Conservation (phyloP, 768 basidiomycete species). For the Amanita subjunquillea region DNA sequence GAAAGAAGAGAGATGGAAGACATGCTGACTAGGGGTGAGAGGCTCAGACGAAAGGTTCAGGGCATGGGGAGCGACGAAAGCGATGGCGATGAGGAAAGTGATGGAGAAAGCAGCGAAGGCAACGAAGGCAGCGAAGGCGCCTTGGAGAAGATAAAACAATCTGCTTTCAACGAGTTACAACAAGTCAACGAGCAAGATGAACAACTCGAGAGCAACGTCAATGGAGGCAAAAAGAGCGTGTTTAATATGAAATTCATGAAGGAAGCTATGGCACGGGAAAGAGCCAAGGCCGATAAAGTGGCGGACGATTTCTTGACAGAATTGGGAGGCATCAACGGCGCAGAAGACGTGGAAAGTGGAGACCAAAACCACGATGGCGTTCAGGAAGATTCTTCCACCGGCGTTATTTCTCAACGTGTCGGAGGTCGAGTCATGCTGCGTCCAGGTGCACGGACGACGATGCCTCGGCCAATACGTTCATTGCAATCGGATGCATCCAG, state of each 20-base stretch:
- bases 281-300: conserved; percentile 43
- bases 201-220: conserved; percentile 11
- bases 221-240: conserved; percentile 53
- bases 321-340: conserved; percentile 33
- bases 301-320: conserved; percentile 69
- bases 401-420: conserved; percentile 39
- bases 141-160: conserved; percentile 46
- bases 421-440: conserved; percentile 60
- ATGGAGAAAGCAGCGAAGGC: conserved; percentile 31
- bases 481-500: conserved; percentile 48
- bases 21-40: conserved; percentile 79
- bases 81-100: conserved; percentile 35
- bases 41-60: conserved; percentile 63
- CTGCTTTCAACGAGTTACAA: conserved; percentile 72
- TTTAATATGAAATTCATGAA: conserved; percentile 99
- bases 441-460: conserved; percentile 34
- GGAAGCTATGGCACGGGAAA: conserved; percentile 69
- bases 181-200: conserved; percentile 32
- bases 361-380: conserved; percentile 11
- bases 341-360: conserved; percentile 15
- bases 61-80: conserved; percentile 53
- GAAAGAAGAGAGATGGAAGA: conserved; percentile 61
- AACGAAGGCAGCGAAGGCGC: conserved; percentile 22
- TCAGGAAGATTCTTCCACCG: conserved; percentile 13
- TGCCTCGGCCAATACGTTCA: conserved; percentile 16